These are phyloP conservation scores for Linnemannia exigua DNA, from an alignment of 192 early-diverging fungal species.

Conservation along the genomic window DNA sequence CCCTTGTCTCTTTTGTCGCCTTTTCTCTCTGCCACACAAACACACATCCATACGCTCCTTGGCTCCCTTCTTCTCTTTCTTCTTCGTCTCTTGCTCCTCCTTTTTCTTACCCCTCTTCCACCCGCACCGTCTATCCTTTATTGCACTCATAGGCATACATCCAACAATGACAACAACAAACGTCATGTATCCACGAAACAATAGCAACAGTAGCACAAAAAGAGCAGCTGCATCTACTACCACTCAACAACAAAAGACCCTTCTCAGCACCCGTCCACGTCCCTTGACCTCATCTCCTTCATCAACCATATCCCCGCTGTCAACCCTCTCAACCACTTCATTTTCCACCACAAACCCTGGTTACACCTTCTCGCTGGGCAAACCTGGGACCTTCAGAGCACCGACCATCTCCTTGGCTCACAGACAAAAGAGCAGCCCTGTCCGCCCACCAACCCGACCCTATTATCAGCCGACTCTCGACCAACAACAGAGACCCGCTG, in stretches of 20 bases:
- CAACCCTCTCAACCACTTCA: not conserved
- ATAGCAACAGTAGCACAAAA: not conserved
- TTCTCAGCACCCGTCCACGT: not conserved
- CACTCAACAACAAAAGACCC: not conserved
- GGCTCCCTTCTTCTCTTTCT: too few species aligned
- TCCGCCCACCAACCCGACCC: not conserved
- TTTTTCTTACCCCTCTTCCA: not conserved
- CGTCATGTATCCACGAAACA: not conserved
- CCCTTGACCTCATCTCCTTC: not conserved
- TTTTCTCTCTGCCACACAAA: not conserved
- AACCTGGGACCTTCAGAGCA: constrained; percentile 5
- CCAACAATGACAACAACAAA: not conserved
- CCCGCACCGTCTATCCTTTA: not conserved
- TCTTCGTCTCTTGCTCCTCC: not conserved
- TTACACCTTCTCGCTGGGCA: constrained; percentile 17
- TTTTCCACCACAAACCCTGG: not conserved
- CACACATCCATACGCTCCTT: too few species aligned
- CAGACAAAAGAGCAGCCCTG: not conserved
- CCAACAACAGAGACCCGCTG: constrained; percentile 7
- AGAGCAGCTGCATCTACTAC: not conserved
- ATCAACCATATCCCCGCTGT: not conserved
- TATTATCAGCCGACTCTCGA: not conserved
- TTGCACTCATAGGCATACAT: not conserved
- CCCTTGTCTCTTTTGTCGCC: not conserved
- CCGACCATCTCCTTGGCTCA: not conserved